Base-by-base conservation (phyloP, 257 asterid species). In the Phtheirospermum japonicum region DNA sequence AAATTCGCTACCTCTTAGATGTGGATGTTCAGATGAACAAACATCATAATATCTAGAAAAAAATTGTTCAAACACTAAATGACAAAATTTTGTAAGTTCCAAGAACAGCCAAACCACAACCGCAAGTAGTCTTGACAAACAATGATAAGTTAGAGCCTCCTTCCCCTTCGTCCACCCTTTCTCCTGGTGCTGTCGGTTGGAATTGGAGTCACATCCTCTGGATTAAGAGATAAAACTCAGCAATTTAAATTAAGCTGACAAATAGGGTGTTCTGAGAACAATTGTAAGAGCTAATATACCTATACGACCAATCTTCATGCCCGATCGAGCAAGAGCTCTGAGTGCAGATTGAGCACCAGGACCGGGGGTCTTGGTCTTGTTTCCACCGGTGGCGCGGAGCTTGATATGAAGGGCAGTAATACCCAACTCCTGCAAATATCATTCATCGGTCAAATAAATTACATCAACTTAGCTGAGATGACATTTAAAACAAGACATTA, bases 341-440 rank as follows among this genome's bases (percentile, higher is more conserved):
- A 90, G 95, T 4, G 97, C 97, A 36, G 97, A 87, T 59, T 90
- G 97, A 14, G 97, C 97, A 75, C 97, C 97, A 67, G 97, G 97
- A 4, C 97, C 97, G 54, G 97, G 97, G 55, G 97, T 87, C 90
- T 90, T 90, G 0, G 97, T 90, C 70, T 90, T 90, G 52, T 90
- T 90, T n/a, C 97, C 97, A 4, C 97, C 97, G 5, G 97, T 90
- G 23, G 97, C 97, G 53, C 97, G 85, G 61, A 90, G 97, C 76
- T 85, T 90, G 49, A 90, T 90, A 34, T 90, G 97, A 46, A 90
- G 92, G 23, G 96, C 97, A 71, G 74, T 81, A 46, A 90, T 74
- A 6, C 97, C 97, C 74, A 90, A 85, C 43, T 90, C 97, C 97
- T 89, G 83, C 30, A 48, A 62, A 70, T 48, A 16, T 16, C 26